Base-by-base conservation (phyloP, 768 basidiomycete genomes). In the Phanerodontia chrysosporium region DNA sequence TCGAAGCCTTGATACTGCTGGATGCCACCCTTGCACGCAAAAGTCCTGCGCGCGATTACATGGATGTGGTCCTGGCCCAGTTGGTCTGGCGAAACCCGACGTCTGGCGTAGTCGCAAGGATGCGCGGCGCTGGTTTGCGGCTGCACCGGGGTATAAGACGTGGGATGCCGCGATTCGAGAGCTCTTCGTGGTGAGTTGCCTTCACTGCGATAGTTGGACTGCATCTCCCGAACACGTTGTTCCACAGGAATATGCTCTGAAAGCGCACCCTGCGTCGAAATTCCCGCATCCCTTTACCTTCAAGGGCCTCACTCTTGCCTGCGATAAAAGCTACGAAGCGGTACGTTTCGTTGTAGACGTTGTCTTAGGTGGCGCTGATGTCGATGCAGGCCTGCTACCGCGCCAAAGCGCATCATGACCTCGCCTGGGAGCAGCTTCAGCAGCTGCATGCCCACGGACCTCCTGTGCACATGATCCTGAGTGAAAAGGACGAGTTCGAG, bases 1-100 rank as follows among this genome's bases (percentile, higher is more conserved):
- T 75, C 55, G 62, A 71, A 8, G 68, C 74, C 1, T 58, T 80
- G 9, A 70, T 82, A 55, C 66, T 82, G 6, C 72, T 78, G 53
- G 82, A 84, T 36, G 70, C 76, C 2, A 80, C 28, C 12, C 6
- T 51, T 1, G 28, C 25, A 5, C 6, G 16, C 30, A 13, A 18
- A 8, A n/a, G 29, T 3, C 51, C n/a, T 9, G 30, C 32, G 30
- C 51, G 51, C 5, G 51, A 51, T 21, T 13, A 51, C 29, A 51
- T 51, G 51, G 32, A 21, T 22, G 22, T 36, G 3, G 7, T 51
- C 2, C 51, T 51, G 2, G 21, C 51, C 16, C 51, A 51, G 29
- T 13, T 35, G 6, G 51, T 51, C 12, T 51, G 51, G 5, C 21
- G 6, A 51, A 51, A 22, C 51, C 51, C 14, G 51, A 51, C 51